Conservation (phyloP, 495 filamentous ascomycete genomes). For the Astrocystis sublimbata region DNA sequence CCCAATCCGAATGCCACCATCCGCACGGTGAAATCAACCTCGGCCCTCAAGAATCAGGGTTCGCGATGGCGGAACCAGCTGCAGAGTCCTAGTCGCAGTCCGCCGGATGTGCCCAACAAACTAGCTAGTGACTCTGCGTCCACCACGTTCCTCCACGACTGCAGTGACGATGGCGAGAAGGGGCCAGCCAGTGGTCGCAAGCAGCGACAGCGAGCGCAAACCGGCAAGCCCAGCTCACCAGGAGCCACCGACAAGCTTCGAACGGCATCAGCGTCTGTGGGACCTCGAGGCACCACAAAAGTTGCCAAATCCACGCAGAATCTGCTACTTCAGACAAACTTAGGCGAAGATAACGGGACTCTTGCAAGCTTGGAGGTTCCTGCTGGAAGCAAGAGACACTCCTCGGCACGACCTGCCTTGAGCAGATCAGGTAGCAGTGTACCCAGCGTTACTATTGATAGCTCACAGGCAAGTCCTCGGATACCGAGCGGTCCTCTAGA, state of each 20-base stretch:
- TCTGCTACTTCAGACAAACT: conserved; percentile 21
- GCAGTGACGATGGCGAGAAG: conserved; percentile 34
- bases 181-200: conserved; percentile 3
- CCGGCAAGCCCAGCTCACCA: not conserved
- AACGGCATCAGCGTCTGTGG: not conserved
- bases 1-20: conserved; percentile 62
- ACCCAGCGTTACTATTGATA: conserved; percentile 50
- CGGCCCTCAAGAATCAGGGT: conserved; percentile 31
- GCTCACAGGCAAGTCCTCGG: conserved; percentile 29
- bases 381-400: conserved; percentile 22
- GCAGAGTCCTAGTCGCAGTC: conserved; percentile 23
- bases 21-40: conserved; percentile 50
- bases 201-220: conserved; percentile 15
- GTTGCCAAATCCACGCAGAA: conserved; percentile 18
- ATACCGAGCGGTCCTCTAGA: conserved; percentile 44
- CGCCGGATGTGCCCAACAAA: conserved; percentile 29
- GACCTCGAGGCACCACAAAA: not conserved
- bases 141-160: conserved; percentile 35
- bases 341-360: conserved; percentile 16
- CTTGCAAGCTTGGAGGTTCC: conserved; percentile 9
- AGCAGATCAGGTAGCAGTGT: conserved; percentile 51
- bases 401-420: conserved; percentile 22
- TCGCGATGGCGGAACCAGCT: conserved; percentile 26
- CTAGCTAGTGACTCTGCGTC: conserved; percentile 18
- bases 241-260: not conserved